Evolutionary conservation across 129 eudicot genomes (phyloP).

Genomic region (Flaveria brownii): DNA sequence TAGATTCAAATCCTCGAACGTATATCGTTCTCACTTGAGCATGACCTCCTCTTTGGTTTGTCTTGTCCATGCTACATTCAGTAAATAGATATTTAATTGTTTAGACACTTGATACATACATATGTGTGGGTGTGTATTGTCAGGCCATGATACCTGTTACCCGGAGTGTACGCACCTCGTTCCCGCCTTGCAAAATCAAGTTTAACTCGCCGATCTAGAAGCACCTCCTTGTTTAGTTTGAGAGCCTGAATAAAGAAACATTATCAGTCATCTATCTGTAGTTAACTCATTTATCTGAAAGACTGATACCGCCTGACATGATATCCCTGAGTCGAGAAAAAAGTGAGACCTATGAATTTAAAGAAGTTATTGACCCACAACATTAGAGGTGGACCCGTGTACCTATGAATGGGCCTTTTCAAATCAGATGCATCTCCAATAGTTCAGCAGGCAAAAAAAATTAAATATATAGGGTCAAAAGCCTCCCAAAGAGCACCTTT

Average conservation of each 20-base stretch:
- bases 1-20: conserved; percentile 72
- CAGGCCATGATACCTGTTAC: conserved; percentile 46
- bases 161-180: conserved; percentile 63
- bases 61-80: conserved; percentile 37
- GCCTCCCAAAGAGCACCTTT: neutral
- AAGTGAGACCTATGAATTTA: neutral
- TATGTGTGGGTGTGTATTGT: neutral
- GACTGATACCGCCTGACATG: neutral
- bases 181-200: conserved; percentile 59
- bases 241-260: conserved; percentile 52
- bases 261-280: neutral
- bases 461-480: neutral
- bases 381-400: neutral
- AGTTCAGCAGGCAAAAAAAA: neutral
- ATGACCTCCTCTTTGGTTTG: conserved; percentile 45
- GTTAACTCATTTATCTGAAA: neutral
- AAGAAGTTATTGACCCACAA: neutral
- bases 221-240: conserved; percentile 47
- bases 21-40: conserved; percentile 52
- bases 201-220: conserved; percentile 51
- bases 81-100: neutral
- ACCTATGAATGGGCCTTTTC: too few species aligned
- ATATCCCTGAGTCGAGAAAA: neutral
- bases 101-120: neutral
- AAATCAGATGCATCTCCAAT: neutral